phyloP scores from a whole-genome alignment of 1,284 basidiomycete genomes.

The Pseudozyma sp. region DNA sequence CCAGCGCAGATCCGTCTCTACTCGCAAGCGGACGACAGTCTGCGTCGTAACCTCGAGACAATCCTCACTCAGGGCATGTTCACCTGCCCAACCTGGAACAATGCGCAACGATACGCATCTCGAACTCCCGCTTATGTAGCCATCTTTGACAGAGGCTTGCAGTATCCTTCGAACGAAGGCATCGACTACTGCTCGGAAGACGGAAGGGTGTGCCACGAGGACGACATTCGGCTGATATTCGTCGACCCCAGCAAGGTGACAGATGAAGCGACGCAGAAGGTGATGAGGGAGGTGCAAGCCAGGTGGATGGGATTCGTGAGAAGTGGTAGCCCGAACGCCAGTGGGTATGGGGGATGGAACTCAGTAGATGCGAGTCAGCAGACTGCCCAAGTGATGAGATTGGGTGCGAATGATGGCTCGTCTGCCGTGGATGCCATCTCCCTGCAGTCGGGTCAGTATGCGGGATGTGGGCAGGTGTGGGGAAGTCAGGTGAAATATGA shows the following conservation, averaged over 20 bases:
- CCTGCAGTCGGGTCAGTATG: conserved; percentile 26
- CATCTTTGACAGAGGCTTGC: conserved; percentile 34
- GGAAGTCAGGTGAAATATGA: conserved; percentile 47
- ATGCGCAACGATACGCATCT: conserved; percentile 31
- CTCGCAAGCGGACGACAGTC: conserved; percentile 22
- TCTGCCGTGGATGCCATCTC: conserved; percentile 24
- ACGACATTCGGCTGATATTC: conserved; percentile 59
- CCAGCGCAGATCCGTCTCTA: neutral
- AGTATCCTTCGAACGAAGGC: conserved; percentile 44
- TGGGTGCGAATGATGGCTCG: conserved; percentile 16
- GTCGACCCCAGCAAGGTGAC: conserved; percentile 17
- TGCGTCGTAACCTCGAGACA: conserved; percentile 38
- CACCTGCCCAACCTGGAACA: conserved; percentile 47
- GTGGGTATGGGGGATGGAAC: conserved; percentile 26
- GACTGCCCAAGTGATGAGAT: conserved; percentile 33
- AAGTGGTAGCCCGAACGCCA: conserved; percentile 45
- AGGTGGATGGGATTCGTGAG: conserved; percentile 45
- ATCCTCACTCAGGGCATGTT: conserved; percentile 54
- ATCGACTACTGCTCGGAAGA: conserved; percentile 46
- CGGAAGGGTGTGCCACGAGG: conserved; percentile 57
- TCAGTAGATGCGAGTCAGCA: conserved; percentile 1
- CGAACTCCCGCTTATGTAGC: conserved; percentile 28
- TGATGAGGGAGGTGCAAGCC: conserved; percentile 44
- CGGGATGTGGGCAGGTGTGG: conserved; percentile 44
- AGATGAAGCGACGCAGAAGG: neutral